phyloP scores from a whole-genome alignment of 2,329 filamentous ascomycete genomes.

The Myriosclerotinia duriaeana region DNA sequence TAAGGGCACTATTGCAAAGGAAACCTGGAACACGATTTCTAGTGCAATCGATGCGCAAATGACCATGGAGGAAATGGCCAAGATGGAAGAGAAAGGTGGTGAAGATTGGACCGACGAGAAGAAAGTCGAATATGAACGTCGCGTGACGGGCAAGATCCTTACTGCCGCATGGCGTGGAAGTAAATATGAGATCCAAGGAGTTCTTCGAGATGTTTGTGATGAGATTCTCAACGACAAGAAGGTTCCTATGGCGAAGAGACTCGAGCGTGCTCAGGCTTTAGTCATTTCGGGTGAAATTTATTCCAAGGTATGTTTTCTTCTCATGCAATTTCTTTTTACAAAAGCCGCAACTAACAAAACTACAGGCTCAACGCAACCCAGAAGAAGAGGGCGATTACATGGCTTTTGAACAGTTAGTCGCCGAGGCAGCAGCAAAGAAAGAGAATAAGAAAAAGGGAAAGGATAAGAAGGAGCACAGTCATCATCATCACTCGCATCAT shows the following conservation, averaged over 20 bases:
- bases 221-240: conserved; percentile 76
- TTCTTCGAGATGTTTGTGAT: conserved; percentile 92
- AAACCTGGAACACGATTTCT: conserved; percentile 97
- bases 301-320: conserved; percentile 64
- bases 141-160: conserved; percentile 95
- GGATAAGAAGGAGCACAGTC: conserved; percentile 44
- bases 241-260: conserved; percentile 76
- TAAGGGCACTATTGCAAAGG: conserved; percentile 94
- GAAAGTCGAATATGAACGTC: conserved; percentile 90
- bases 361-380: conserved; percentile 78
- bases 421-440: conserved; percentile 94
- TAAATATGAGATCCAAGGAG: conserved; percentile 97
- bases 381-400: conserved; percentile 99
- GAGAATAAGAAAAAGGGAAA: conserved; percentile 71
- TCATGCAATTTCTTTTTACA: no score
- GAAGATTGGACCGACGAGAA: conserved; percentile 99
- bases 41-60: conserved; percentile 96
- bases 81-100: conserved; percentile 88
- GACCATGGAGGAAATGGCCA: conserved; percentile 99
- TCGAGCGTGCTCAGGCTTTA: conserved; percentile 88
- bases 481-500: conserved; percentile 40
- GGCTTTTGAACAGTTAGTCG: conserved; percentile 96
- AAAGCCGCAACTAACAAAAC: conserved; percentile 22
- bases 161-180: conserved; percentile 94
- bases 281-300: conserved; percentile 88